phyloP scores from a whole-genome alignment of 2,329 filamentous ascomycete genomes.

The Exserohilum turcica region DNA sequence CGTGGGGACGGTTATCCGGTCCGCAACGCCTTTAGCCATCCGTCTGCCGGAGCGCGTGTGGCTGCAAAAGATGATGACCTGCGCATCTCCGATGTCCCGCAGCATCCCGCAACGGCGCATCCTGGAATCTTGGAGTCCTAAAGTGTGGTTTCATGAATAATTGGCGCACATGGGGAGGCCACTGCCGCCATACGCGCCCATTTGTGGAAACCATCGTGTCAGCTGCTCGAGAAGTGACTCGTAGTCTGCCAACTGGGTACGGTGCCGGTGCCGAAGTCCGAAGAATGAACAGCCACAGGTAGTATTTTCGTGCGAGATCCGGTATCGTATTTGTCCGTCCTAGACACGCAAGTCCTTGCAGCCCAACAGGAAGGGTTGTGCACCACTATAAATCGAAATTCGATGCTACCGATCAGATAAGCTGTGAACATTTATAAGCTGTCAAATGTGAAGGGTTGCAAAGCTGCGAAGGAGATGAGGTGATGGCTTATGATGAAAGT shows the following conservation, averaged over 20 bases:
- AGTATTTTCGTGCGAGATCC: constrained; percentile 1
- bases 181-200: neutral
- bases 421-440: neutral
- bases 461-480: neutral
- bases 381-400: neutral
- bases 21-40: constrained; percentile 40
- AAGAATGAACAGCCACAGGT: constrained; percentile 1
- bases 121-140: neutral
- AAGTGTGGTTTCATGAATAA: neutral
- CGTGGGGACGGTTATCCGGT: constrained; percentile 40
- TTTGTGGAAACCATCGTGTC: constrained; percentile 1
- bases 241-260: constrained; percentile 1
- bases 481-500: neutral
- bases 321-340: neutral
- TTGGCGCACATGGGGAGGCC: neutral
- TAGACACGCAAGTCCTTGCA: constrained; percentile 4
- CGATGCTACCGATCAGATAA: neutral
- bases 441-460: neutral
- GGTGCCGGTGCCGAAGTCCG: constrained; percentile 7
- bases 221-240: constrained; percentile 6
- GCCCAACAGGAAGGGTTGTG: constrained; percentile 5
- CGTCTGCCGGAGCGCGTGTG: neutral
- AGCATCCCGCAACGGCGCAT: constrained; percentile 2
- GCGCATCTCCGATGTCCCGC: constrained; percentile 8
- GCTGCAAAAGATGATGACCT: constrained; percentile 1